Evolutionary conservation across 1,284 basidiomycete genomes (phyloP), one percentile per base, ranked within the genome.

Genomic region (Microbotryomycetes sp.): DNA sequence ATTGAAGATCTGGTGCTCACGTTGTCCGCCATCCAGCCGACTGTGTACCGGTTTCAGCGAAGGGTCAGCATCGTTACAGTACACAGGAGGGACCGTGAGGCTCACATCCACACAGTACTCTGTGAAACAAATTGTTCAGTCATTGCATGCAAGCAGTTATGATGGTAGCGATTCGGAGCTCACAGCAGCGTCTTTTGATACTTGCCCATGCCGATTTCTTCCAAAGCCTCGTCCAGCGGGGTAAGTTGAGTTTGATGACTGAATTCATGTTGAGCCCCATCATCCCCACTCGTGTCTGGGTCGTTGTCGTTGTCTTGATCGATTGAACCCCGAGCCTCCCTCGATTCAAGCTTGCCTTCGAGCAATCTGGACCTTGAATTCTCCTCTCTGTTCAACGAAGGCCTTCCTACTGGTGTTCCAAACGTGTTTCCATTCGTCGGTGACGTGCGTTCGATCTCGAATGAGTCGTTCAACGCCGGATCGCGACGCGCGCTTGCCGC

Each of bases 1-100:
- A n/a, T n/a, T n/a, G n/a, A n/a, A n/a, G n/a, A n/a, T n/a, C n/a
- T n/a, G n/a, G n/a, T 6, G 78, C 82, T 73, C 74, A 89, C 88
- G 76, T 90, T 89, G 76, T 91, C 88, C 63, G 88, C 87, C 79
- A 88, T 79, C 87, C 88, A 90, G 22, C 87, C 88, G 86, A 69
- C 62, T 75, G 51, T 16, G 28, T 31, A 12, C 4, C 2, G 23
- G 23, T n/a, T 16, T 1, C 12, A 48, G 6, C 9, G 48, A 25
- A 12, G 25, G n/a, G 25, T 32, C 49, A 28, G 14, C 6, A n/a
- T 15, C 25, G 22, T 57, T 30, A 7, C 15, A 28, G 42, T 28
- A 6, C 2, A 48, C 58, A 65, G 26, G 31, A 71, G 71, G 67
- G 45, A 74, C 73, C 58, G 53, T 70, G 67, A 53, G 75, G 64